These are phyloP conservation scores for Pelargonium myrrhifolium DNA, from an alignment of 441 rosid genomes.

Conservation along the genomic window DNA sequence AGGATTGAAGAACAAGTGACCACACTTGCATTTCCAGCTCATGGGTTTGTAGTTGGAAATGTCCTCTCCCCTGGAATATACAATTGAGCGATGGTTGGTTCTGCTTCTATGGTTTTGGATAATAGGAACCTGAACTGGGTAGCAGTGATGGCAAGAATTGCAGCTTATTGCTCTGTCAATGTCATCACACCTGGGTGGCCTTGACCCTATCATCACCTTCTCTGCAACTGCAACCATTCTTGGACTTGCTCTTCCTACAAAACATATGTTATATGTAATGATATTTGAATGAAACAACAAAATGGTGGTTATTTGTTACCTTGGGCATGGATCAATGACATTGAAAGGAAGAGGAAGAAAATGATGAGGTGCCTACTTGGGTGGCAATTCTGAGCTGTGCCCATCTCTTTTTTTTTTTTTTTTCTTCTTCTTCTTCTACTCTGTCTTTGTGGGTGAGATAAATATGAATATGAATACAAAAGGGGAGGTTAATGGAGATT, in stretches of 20 bases:
- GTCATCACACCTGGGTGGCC: slow-evolving; percentile 72
- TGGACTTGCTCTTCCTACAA: neutral
- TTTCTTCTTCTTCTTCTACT: too few species aligned
- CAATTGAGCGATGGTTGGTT: slow-evolving; percentile 18
- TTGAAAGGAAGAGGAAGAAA: neutral
- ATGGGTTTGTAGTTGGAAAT: slow-evolving; percentile 83
- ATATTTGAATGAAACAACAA: too few species aligned
- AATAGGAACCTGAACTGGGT: slow-evolving; percentile 82
- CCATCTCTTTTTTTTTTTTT: too few species aligned
- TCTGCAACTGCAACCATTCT: slow-evolving; percentile 18
- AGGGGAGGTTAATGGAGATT: too few species aligned
- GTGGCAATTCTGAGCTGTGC: neutral
- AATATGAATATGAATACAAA: too few species aligned
- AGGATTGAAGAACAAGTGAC: slow-evolving; percentile 60
- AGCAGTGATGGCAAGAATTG: slow-evolving; percentile 61
- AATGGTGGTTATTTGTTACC: neutral
- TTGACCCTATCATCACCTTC: slow-evolving; percentile 54
- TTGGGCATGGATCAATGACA: neutral
- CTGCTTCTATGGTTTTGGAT: slow-evolving; percentile 24
- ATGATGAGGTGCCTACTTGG: neutral
- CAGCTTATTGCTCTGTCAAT: slow-evolving; percentile 34
- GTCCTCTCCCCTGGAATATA: slow-evolving; percentile 55
- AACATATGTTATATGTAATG: too few species aligned
- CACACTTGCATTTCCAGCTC: slow-evolving; percentile 97
- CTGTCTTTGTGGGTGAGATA: too few species aligned